phyloP scores from a whole-genome alignment of 495 filamentous ascomycete genomes.

The Daldinia loculata region DNA sequence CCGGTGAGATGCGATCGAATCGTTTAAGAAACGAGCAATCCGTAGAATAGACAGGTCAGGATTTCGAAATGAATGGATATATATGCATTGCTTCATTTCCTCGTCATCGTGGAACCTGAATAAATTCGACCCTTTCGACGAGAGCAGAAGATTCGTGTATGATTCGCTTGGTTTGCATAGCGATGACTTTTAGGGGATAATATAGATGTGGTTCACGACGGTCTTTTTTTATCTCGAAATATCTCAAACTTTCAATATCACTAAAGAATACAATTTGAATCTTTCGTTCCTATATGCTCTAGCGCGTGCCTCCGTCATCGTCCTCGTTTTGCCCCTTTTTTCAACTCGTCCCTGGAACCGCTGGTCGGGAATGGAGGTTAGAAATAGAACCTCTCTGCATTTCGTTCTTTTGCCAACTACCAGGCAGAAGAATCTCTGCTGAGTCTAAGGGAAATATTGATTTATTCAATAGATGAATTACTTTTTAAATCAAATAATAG shows the following conservation, averaged over 20 bases:
- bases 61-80: slow-evolving; percentile 14
- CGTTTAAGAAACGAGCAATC: slow-evolving; percentile 26
- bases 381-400: not conserved
- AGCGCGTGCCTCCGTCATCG: not conserved
- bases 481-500: not conserved
- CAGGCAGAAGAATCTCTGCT: not conserved
- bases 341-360: not conserved
- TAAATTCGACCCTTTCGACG: not conserved
- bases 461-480: not conserved
- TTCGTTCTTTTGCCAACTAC: not conserved
- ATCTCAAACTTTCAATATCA: not conserved
- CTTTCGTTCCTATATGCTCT: not conserved
- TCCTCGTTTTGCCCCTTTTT: slow-evolving; percentile 2
- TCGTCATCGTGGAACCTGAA: slow-evolving; percentile 13
- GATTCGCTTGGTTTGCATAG: not conserved
- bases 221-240: not conserved
- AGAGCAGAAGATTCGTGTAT: not conserved
- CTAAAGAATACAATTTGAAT: not conserved
- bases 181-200: not conserved
- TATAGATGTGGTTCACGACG: not conserved
- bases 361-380: not conserved
- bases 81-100: slow-evolving; percentile 2
- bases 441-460: not conserved
- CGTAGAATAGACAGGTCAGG: slow-evolving; percentile 9
- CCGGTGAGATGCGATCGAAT: slow-evolving; percentile 34